Conservation (phyloP, 768 basidiomycete genomes). For the Leccinum barrowsii region DNA sequence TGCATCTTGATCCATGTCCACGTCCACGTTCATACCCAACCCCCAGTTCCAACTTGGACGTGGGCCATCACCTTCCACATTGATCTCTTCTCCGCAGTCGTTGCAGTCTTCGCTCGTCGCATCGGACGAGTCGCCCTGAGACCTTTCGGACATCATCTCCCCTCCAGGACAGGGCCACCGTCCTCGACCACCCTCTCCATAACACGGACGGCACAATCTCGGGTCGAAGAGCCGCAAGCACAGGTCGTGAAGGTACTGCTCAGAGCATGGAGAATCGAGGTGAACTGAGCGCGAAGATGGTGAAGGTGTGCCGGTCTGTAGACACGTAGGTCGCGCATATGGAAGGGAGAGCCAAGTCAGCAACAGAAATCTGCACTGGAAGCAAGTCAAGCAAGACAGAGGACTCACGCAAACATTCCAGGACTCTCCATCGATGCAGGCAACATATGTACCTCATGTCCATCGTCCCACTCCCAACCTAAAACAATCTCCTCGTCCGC, state of each 20-base stretch:
- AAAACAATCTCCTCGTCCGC: slow-evolving; percentile 83
- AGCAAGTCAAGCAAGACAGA: not conserved
- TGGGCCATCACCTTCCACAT: slow-evolving; percentile 26
- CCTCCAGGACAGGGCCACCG: slow-evolving; percentile 30
- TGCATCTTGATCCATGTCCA: slow-evolving; percentile 22
- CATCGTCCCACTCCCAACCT: slow-evolving; percentile 98
- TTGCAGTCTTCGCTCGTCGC: slow-evolving; percentile 14
- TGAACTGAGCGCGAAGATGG: slow-evolving; percentile 55
- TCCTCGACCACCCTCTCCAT: slow-evolving; percentile 62
- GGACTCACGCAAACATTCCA: slow-evolving; percentile 53
- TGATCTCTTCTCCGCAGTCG: slow-evolving; percentile 15
- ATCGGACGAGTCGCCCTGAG: slow-evolving; percentile 19
- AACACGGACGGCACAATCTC: slow-evolving; percentile 60
- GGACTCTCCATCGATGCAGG: slow-evolving; percentile 64
- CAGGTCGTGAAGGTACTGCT: slow-evolving; percentile 71
- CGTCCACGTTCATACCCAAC: slow-evolving; percentile 24
- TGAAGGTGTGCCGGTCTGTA: slow-evolving; percentile 44
- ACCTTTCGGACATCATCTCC: slow-evolving; percentile 24
- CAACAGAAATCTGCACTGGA: not conserved
- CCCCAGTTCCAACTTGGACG: slow-evolving; percentile 10
- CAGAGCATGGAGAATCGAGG: slow-evolving; percentile 66
- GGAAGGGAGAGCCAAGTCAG: slow-evolving; percentile 7
- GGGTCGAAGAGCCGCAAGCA: slow-evolving; percentile 61
- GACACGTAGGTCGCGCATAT: not conserved
- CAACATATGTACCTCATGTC: slow-evolving; percentile 74